Base-by-base conservation (phyloP, 2,329 filamentous ascomycete species). In the Chaetothyriales sp. region DNA sequence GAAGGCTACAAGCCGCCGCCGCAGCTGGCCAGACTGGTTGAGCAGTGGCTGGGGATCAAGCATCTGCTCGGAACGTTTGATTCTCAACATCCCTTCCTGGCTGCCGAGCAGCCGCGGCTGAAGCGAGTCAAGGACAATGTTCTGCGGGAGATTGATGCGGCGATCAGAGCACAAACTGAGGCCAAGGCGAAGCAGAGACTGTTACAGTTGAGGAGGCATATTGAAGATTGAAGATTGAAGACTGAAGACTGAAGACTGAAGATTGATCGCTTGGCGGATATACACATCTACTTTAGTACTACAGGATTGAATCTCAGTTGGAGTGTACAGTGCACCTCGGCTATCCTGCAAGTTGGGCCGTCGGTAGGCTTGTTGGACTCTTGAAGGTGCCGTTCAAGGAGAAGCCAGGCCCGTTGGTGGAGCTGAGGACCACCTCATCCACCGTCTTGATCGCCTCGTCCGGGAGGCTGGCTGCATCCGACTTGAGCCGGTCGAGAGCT, bases 371-470 rank as follows among this genome's bases (percentile, higher is more conserved):
- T 53, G 78, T 74, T 3, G 75, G 72, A 49, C 81, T 73, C 61
- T 70, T 79, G 66, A 92, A 84, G 50, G 83, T 79, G 51, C 89
- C 90, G 64, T 79, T 94, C 65, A 98, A 70, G 64, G 82, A 87
- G 71, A 98, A 80, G 0, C 87, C 90, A 1, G 92, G 89, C 1
- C 84, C 81, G 63, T 92, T 76, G 5, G 90, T 94, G 10, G 88
- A 87, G 71, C 86, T 90, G 61, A 98, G 70, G 61, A 79, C 79
- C 61, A 83, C 77, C 67, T 83, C 79, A 57, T 81, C 82, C 49
- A 96, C 73, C 57, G 86, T 76, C 72, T 92, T 92, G 50, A 70
- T 73, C 25, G 53, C 49, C 49, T 55, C 49, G 59, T 85, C 79
- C 56, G 77, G 79, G 61, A 89, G 60, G 9, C 67, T 73, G 15